A percentile compares a stretch with the other conserved stretches of the same genome.
phyloP scores from a whole-genome alignment of 306 rosid species.

The Macrotyloma uniflorum region DNA sequence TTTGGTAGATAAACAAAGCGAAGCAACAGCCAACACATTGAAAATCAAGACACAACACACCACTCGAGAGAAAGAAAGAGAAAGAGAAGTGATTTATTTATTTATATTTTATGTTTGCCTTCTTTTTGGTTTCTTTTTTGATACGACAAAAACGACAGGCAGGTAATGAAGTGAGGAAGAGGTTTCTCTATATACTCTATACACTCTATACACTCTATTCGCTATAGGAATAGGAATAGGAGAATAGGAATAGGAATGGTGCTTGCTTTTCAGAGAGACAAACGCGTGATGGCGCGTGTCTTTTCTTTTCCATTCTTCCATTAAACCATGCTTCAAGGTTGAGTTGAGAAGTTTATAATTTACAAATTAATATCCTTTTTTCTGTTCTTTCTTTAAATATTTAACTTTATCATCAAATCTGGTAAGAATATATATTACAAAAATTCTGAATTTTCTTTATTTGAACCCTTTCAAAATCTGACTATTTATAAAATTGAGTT shows the following conservation, averaged over 20 bases:
- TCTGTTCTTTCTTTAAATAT: neutral
- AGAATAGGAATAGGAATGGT: neutral
- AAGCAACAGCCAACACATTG: slow-evolving; percentile 29
- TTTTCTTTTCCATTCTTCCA: neutral
- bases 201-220: too few relatives aligned
- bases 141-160: slow-evolving; percentile 59
- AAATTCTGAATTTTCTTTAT: neutral
- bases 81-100: slow-evolving; percentile 14
- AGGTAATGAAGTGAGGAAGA: slow-evolving; percentile 41
- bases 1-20: slow-evolving; percentile 52
- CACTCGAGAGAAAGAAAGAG: slow-evolving; percentile 27
- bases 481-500: neutral
- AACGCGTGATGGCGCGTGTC: slow-evolving; percentile 41
- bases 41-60: neutral
- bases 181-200: slow-evolving; percentile 34
- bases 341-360: neutral
- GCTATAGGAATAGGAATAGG: neutral
- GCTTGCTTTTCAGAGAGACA: neutral
- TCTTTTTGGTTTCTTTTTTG: slow-evolving; percentile 41
- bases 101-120: slow-evolving; percentile 18
- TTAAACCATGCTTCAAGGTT: neutral
- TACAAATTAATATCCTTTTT: neutral
- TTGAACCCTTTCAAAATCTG: neutral
- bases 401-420: neutral
- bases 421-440: neutral